A percentile compares a stretch with the other conserved stretches of the same genome.
Evolutionary conservation across 768 basidiomycete genomes (phyloP).

Genomic region (Tricholoma hemisulphureum): DNA sequence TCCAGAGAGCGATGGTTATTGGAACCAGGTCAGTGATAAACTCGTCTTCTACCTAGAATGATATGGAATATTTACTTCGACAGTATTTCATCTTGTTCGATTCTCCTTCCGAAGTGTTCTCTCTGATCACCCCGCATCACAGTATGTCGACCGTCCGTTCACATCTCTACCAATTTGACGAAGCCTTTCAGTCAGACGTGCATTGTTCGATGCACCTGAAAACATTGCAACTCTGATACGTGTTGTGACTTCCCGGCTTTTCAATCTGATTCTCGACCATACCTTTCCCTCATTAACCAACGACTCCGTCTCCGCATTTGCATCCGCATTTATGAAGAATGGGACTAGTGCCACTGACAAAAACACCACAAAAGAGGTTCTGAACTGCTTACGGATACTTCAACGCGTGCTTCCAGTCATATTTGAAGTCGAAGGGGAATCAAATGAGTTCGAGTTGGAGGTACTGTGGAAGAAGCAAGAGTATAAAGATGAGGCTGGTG

Average conservation of each 20-base stretch:
- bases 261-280: conserved; percentile 74
- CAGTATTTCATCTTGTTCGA: conserved; percentile 87
- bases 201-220: conserved; percentile 78
- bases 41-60: background rate
- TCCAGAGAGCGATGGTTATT: conserved; percentile 72
- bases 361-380: conserved; percentile 79
- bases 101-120: conserved; percentile 87
- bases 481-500: conserved; percentile 36
- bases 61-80: background rate
- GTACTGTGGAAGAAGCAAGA: conserved; percentile 78
- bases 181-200: conserved; percentile 64
- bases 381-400: conserved; percentile 91
- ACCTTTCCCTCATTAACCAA: conserved; percentile 66
- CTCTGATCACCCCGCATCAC: conserved; percentile 82
- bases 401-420: conserved; percentile 88
- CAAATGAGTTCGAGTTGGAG: conserved; percentile 71
- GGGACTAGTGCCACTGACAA: conserved; percentile 49
- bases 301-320: conserved; percentile 62
- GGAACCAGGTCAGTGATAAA: conserved; percentile 73
- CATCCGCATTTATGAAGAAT: conserved; percentile 67
- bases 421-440: conserved; percentile 75
- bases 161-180: background rate
- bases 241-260: conserved; percentile 65
- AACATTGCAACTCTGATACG: conserved; percentile 83
- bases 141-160: conserved; percentile 45